phyloP scores from a whole-genome alignment of 352 stramenopile species.

The Aphanomyces cochlioides region DNA sequence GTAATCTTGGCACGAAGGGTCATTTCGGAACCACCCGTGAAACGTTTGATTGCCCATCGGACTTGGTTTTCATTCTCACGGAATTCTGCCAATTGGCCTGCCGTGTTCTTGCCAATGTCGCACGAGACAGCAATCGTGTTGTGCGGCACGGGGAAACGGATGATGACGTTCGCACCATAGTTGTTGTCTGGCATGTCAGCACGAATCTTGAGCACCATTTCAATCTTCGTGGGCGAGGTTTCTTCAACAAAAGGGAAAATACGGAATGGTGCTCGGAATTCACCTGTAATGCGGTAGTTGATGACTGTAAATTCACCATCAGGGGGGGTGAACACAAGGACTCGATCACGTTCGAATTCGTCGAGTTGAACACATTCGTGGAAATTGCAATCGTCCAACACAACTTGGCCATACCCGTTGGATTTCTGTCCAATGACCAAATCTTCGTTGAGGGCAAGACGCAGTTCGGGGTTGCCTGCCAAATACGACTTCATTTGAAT shows the following conservation, averaged over 20 bases:
- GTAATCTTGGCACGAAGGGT: conserved; percentile 92
- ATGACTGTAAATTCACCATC: conserved; percentile 86
- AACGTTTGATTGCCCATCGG: conserved; percentile 95
- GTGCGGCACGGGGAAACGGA: conserved; percentile 92
- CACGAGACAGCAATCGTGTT: conserved; percentile 75
- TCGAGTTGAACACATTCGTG: conserved; percentile 97
- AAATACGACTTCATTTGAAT: conserved; percentile 99
- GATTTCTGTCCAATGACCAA: conserved; percentile 89
- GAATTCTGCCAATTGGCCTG: conserved; percentile 92
- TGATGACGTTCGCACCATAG: conserved; percentile 95
- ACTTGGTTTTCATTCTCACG: conserved; percentile 93
- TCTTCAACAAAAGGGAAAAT: conserved; percentile 98
- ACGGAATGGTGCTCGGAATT: conserved; percentile 96
- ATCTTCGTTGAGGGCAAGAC: conserved; percentile 96
- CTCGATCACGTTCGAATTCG: conserved; percentile 89
- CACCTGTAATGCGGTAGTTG: conserved; percentile 97
- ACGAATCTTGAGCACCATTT: conserved; percentile 90
- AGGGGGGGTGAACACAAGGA: conserved; percentile 83
- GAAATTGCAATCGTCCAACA: conserved; percentile 98
- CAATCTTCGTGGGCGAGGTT: conserved; percentile 90
- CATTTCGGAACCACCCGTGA: conserved; percentile 92
- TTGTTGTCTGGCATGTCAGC: conserved; percentile 92
- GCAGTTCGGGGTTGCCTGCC: conserved; percentile 94
- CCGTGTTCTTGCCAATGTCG: conserved; percentile 71
- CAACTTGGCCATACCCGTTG: conserved; percentile 86